These are phyloP conservation scores for Ogataea siamensis DNA, from an alignment of 805 yeast genomes.

Conservation along the genomic window DNA sequence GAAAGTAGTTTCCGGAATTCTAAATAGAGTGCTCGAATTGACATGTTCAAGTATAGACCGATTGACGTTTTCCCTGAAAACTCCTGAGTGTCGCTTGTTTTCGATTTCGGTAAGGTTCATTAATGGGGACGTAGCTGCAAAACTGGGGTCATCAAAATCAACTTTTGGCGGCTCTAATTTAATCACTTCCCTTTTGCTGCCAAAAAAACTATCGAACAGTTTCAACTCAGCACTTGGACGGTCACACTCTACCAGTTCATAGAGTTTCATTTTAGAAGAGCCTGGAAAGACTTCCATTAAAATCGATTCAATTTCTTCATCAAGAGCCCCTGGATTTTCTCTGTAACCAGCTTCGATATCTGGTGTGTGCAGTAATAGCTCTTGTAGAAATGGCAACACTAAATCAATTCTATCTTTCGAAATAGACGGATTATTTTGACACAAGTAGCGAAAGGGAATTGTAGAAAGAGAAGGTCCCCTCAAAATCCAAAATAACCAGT, in stretches of 20 bases:
- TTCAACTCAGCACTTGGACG: slow-evolving; percentile 12
- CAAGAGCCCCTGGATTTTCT: slow-evolving; percentile 24
- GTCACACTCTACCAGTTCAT: slow-evolving; percentile 25
- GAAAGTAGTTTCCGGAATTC: slow-evolving; percentile 36
- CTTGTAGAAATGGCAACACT: slow-evolving; percentile 34
- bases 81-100: slow-evolving; percentile 7
- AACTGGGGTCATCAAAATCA: slow-evolving; percentile 41
- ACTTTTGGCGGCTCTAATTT: slow-evolving; percentile 6
- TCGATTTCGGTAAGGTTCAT: slow-evolving; percentile 23
- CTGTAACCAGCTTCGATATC: slow-evolving; percentile 16
- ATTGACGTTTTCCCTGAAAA: slow-evolving; percentile 9
- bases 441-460: slow-evolving; percentile 56
- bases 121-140: slow-evolving; percentile 33
- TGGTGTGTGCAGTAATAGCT: slow-evolving; percentile 28
- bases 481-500: slow-evolving; percentile 65
- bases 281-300: slow-evolving; percentile 29
- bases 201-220: slow-evolving; percentile 30
- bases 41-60: slow-evolving; percentile 16
- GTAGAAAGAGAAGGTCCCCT: slow-evolving; percentile 62
- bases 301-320: slow-evolving; percentile 23
- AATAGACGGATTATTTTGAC: slow-evolving; percentile 35
- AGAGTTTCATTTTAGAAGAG: slow-evolving; percentile 22
- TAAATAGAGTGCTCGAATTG: slow-evolving; percentile 30
- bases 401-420: slow-evolving; percentile 19
- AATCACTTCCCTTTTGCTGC: slow-evolving; percentile 8